Conservation (phyloP, 768 basidiomycete species). For the Lactarius evosmus region DNA sequence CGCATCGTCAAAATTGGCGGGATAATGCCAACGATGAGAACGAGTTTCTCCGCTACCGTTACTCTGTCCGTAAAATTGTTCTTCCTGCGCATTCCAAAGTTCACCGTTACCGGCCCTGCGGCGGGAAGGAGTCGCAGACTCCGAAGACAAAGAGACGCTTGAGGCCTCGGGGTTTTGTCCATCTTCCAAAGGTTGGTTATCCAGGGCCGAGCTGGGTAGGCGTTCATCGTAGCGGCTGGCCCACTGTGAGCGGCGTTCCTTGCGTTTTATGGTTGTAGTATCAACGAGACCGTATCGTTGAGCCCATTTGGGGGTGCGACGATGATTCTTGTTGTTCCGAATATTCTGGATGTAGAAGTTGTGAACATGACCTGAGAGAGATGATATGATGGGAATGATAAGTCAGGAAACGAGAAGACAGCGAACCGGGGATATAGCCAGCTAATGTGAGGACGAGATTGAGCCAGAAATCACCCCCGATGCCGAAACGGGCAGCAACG, state of each 20-base stretch:
- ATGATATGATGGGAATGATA: slow-evolving; percentile 18
- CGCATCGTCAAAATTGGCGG: slow-evolving; percentile 73
- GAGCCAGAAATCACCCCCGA: slow-evolving; percentile 88
- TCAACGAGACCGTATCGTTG: slow-evolving; percentile 87
- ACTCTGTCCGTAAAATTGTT: slow-evolving; percentile 62
- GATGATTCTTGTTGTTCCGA: slow-evolving; percentile 90
- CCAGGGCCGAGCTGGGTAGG: slow-evolving; percentile 61
- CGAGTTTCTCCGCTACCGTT: slow-evolving; percentile 37
- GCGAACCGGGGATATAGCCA: slow-evolving; percentile 83
- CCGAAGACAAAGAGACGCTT: slow-evolving; percentile 32
- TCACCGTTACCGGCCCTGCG: slow-evolving; percentile 46
- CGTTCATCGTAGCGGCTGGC: slow-evolving; percentile 83
- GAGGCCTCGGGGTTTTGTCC: slow-evolving; percentile 55
- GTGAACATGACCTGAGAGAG: slow-evolving; percentile 70
- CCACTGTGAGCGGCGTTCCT: slow-evolving; percentile 83
- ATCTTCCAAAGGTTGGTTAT: slow-evolving; percentile 71
- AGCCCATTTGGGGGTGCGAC: slow-evolving; percentile 95
- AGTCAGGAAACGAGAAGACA: slow-evolving; percentile 7
- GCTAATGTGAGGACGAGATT: slow-evolving; percentile 85
- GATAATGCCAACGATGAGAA: slow-evolving; percentile 70
- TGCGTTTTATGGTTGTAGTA: slow-evolving; percentile 70
- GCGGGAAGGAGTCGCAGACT: slow-evolving; percentile 33
- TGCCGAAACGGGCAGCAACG: slow-evolving; percentile 89
- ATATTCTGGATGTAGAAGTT: slow-evolving; percentile 97
- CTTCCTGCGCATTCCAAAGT: slow-evolving; percentile 74